Evolutionary conservation across 805 yeast genomes (phyloP).

Genomic region (Nakazawaea peltata): DNA sequence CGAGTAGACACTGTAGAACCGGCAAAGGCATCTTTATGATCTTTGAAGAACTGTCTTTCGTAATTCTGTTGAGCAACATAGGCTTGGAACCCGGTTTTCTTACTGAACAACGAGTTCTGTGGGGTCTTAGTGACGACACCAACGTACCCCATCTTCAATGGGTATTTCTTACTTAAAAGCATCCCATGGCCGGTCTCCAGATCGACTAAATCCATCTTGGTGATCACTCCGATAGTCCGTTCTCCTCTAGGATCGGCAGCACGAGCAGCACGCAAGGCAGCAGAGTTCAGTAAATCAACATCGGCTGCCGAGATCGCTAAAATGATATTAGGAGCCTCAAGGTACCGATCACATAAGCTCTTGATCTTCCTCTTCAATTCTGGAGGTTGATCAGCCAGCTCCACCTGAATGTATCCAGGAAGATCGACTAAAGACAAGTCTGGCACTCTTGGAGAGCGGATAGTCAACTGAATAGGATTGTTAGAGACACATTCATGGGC

Average conservation of each 20-base stretch:
- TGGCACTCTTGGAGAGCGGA: constrained; percentile 84
- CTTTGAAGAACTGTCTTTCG: constrained; percentile 57
- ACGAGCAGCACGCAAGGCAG: constrained; percentile 88
- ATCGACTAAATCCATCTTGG: constrained; percentile 86
- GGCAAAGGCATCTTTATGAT: constrained; percentile 47
- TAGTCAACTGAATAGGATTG: constrained; percentile 90
- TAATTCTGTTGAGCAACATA: constrained; percentile 61
- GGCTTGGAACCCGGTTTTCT: constrained; percentile 52
- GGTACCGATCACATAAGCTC: constrained; percentile 73
- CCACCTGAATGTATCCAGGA: constrained; percentile 96
- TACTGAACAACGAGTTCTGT: constrained; percentile 38
- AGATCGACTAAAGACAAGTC: constrained; percentile 91
- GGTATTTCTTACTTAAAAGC: constrained; percentile 74
- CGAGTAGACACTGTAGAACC: constrained; percentile 74
- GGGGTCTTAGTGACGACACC: constrained; percentile 94
- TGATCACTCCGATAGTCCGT: constrained; percentile 93
- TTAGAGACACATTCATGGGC: constrained; percentile 76
- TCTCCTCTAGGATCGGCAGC: constrained; percentile 89
- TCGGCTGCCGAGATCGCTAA: constrained; percentile 96
- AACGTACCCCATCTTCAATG: constrained; percentile 92
- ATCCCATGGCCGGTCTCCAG: constrained; percentile 63
- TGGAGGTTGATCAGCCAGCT: constrained; percentile 92
- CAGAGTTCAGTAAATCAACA: constrained; percentile 93
- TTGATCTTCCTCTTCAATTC: constrained; percentile 75
- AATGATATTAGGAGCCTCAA: constrained; percentile 88